phyloP scores from a whole-genome alignment of 148 eudicot species.

The Rhododendron vialii region DNA sequence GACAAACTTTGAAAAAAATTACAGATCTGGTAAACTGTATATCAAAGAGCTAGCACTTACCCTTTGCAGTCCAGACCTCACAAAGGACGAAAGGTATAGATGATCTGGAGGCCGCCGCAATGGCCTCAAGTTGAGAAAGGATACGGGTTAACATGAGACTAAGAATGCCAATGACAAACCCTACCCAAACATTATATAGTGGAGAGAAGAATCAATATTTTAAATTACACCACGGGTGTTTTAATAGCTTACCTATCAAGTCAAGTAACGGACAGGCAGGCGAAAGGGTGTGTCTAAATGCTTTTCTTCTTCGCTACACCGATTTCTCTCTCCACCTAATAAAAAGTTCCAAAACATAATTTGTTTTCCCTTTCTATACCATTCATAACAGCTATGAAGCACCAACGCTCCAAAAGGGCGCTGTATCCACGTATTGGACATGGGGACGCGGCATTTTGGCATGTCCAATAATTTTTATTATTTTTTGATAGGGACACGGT shows the following conservation, averaged over 20 bases:
- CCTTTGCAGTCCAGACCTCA: background rate
- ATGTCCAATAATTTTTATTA: no score
- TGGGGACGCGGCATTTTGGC: no score
- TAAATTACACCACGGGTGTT: background rate
- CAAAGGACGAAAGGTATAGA: background rate
- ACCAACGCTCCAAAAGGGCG: no score
- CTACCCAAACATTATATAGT: background rate
- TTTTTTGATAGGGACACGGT: no score
- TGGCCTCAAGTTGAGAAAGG: background rate
- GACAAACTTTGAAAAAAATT: background rate
- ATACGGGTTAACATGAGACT: background rate
- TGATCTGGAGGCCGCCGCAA: background rate
- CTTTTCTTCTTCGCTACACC: background rate
- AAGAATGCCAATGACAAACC: background rate
- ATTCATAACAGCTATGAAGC: background rate
- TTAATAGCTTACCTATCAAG: background rate
- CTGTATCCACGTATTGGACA: no score
- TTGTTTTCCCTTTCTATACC: background rate
- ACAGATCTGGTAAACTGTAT: background rate
- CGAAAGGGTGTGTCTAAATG: background rate
- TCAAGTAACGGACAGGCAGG: background rate
- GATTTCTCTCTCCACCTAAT: background rate
- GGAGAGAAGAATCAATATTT: background rate
- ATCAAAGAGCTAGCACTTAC: background rate
- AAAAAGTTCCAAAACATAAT: background rate